Conservation (phyloP, 2,329 filamentous ascomycete genomes). For the Aspergillus sp. region DNA sequence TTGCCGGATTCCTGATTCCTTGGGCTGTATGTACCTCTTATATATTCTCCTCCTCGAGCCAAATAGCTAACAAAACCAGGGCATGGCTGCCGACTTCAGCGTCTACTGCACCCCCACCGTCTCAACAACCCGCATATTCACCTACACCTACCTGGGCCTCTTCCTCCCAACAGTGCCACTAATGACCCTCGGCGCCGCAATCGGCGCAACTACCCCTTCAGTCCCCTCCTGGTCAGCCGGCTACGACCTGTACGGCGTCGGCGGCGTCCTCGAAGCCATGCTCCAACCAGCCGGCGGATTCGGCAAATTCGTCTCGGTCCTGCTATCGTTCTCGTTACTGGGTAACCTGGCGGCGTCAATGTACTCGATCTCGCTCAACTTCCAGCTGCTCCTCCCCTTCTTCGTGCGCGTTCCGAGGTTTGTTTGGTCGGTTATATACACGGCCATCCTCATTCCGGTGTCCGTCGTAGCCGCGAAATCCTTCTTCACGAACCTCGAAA, state of each 20-base stretch:
- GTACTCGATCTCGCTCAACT: slow-evolving; percentile 15
- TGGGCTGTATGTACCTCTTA: slow-evolving; percentile 12
- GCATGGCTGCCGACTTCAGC: slow-evolving; percentile 15
- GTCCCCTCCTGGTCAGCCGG: slow-evolving; percentile 5
- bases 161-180: slow-evolving; percentile 17
- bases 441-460: slow-evolving; percentile 10
- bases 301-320: slow-evolving; percentile 17
- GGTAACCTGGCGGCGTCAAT: slow-evolving; percentile 16
- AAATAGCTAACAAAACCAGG: slow-evolving; percentile 6
- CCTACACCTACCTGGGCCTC: slow-evolving; percentile 16
- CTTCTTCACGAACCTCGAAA: slow-evolving; percentile 13
- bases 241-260: slow-evolving; percentile 10
- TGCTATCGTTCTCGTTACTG: slow-evolving; percentile 12
- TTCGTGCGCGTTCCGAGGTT: slow-evolving; percentile 11
- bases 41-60: rapidly evolving
- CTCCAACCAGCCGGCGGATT: slow-evolving; percentile 12
- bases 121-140: slow-evolving; percentile 17
- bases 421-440: slow-evolving; percentile 13
- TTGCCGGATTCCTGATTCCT: slow-evolving; percentile 16
- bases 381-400: slow-evolving; percentile 16
- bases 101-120: slow-evolving; percentile 16
- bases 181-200: slow-evolving; percentile 16
- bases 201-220: not conserved
- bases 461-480: slow-evolving; percentile 7
- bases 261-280: slow-evolving; percentile 17